A percentile compares a stretch with the other conserved stretches of the same genome.
Conservation (phyloP, 2,329 filamentous ascomycete species). For the Ceratocystiopsis sp. region DNA sequence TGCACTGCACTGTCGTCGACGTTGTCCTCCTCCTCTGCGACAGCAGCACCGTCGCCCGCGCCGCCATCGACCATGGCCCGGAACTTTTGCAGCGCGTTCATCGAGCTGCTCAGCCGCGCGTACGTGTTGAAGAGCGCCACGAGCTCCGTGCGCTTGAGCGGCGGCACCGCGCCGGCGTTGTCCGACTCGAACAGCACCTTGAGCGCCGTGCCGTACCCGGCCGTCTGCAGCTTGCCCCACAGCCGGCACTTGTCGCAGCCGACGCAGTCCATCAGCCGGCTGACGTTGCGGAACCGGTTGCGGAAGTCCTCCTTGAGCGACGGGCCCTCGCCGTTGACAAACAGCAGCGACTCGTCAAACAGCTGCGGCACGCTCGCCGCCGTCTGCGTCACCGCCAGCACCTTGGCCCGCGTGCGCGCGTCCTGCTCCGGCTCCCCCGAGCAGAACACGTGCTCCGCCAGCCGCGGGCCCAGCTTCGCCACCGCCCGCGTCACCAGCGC, state of each 20-base stretch:
- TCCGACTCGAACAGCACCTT: constrained; percentile 96
- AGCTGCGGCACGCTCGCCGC: constrained; percentile 60
- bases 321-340: constrained; percentile 57
- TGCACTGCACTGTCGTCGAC: constrained; percentile 2
- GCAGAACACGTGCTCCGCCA: constrained; percentile 76
- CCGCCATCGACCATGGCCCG: constrained; percentile 22
- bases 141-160: constrained; percentile 73
- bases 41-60: constrained; percentile 4
- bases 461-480: constrained; percentile 70
- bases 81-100: constrained; percentile 62
- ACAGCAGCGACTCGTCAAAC: constrained; percentile 93
- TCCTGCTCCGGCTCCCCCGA: constrained; percentile 72
- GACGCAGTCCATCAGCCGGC: constrained; percentile 93
- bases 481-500: constrained; percentile 84
- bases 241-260: constrained; percentile 97
- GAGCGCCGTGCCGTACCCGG: constrained; percentile 82
- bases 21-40: constrained; percentile 16
- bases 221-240: constrained; percentile 94
- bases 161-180: constrained; percentile 41
- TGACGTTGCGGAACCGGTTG: constrained; percentile 92
- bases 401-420: constrained; percentile 59
- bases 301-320: constrained; percentile 93
- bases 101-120: constrained; percentile 65
- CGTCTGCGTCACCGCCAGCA: constrained; percentile 55
- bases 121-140: constrained; percentile 93